Percentiles rank a stretch among this genome's conserved stretches.
These are phyloP conservation scores for Helotiales sp. DNA, from an alignment of 2,329 filamentous ascomycete genomes.

Conservation along the genomic window DNA sequence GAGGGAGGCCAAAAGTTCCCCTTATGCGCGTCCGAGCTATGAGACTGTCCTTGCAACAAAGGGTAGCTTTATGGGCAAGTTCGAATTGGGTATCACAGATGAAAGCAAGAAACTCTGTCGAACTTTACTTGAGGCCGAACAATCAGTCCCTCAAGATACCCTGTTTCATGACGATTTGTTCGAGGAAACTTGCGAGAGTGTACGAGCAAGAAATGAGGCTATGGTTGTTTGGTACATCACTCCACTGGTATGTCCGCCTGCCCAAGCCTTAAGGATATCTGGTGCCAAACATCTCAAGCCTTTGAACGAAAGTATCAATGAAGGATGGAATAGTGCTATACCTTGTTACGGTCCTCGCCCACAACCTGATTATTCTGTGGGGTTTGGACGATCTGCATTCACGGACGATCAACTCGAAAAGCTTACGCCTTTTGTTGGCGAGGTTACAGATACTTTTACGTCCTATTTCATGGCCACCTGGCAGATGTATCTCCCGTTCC, in stretches of 20 bases:
- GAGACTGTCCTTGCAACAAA: slow-evolving; percentile 46
- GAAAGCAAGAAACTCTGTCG: slow-evolving; percentile 42
- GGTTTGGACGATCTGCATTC: slow-evolving; percentile 48
- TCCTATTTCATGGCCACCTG: slow-evolving; percentile 47
- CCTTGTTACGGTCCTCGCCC: slow-evolving; percentile 47
- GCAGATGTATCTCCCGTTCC: slow-evolving; percentile 55
- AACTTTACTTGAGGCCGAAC: slow-evolving; percentile 42
- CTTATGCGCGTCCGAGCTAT: slow-evolving; percentile 47
- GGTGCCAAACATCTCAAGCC: slow-evolving; percentile 37
- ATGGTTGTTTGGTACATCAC: slow-evolving; percentile 40
- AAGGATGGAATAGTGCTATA: slow-evolving; percentile 49
- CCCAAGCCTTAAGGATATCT: neutral
- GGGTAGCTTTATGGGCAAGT: slow-evolving; percentile 49
- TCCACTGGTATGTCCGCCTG: slow-evolving; percentile 44
- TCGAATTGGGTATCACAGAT: slow-evolving; percentile 41
- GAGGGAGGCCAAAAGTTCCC: slow-evolving; percentile 47
- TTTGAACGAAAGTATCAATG: slow-evolving; percentile 49
- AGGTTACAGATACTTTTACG: slow-evolving; percentile 38
- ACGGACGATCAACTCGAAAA: slow-evolving; percentile 49
- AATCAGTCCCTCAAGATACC: slow-evolving; percentile 43
- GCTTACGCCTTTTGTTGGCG: slow-evolving; percentile 47
- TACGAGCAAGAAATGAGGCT: slow-evolving; percentile 45
- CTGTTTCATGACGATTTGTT: slow-evolving; percentile 49
- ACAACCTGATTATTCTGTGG: slow-evolving; percentile 45
- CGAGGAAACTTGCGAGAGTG: slow-evolving; percentile 40